Conservation (phyloP, 2,329 filamentous ascomycete species). For the Aspergillus persii region DNA sequence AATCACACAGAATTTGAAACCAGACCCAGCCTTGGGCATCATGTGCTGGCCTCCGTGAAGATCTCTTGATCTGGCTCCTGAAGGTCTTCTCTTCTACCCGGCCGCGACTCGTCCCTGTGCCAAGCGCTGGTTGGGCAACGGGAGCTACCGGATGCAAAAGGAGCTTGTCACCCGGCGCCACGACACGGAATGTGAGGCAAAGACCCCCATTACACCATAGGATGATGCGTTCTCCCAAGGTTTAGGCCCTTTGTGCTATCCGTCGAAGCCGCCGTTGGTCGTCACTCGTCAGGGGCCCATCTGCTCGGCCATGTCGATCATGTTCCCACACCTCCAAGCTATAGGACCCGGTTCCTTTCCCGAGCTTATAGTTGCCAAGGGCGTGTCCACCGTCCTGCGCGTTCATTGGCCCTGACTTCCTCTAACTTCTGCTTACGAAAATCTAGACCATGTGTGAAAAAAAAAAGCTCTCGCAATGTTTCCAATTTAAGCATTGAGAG, state of each 20-base stretch:
- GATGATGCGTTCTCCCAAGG: neutral
- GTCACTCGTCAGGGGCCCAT: conserved; percentile 5
- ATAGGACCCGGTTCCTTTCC: conserved; percentile 15
- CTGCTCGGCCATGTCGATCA: conserved; percentile 14
- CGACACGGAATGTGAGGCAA: neutral
- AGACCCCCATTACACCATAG: neutral
- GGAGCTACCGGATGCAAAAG: conserved; percentile 2
- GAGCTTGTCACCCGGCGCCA: neutral
- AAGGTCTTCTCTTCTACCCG: neutral
- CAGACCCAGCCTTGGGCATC: neutral
- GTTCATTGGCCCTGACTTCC: conserved; percentile 9
- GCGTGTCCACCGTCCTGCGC: conserved; percentile 2
- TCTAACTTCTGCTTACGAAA: neutral
- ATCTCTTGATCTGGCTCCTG: conserved; percentile 4
- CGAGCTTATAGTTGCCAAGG: conserved; percentile 15
- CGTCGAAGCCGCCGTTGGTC: conserved; percentile 6
- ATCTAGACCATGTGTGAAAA: neutral
- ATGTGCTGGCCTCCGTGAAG: neutral
- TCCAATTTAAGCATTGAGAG: conserved; percentile 1
- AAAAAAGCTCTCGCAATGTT: conserved; percentile 5
- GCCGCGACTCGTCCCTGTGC: conserved; percentile 1
- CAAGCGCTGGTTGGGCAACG: conserved; percentile 2
- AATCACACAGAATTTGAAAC: neutral
- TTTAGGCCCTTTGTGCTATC: neutral
- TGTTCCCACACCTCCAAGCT: conserved; percentile 15